Evolutionary conservation across 495 filamentous ascomycete species (phyloP).

Genomic region (Penicillium paradoxum): DNA sequence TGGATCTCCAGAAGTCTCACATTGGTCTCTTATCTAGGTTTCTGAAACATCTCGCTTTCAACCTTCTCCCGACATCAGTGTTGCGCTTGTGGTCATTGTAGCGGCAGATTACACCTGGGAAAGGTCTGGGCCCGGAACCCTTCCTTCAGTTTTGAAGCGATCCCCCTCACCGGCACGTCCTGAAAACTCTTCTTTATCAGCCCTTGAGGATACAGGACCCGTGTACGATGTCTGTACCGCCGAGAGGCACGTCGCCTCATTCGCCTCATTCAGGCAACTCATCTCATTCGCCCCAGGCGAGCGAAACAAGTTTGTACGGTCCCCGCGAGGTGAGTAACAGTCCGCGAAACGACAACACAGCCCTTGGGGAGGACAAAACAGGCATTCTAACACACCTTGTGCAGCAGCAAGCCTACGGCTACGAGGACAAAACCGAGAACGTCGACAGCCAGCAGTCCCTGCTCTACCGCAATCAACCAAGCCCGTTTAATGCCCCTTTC

Average conservation of each 20-base stretch:
- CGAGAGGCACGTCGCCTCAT: slow-evolving; percentile 20
- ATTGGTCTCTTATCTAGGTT: background rate
- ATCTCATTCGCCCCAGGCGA: slow-evolving; percentile 21
- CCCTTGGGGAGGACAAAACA: too few species aligned
- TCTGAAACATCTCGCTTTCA: background rate
- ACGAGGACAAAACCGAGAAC: slow-evolving; percentile 27
- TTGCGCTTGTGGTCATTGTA: background rate
- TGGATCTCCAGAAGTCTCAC: background rate
- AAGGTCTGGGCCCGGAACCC: background rate
- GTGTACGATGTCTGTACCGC: slow-evolving; percentile 18
- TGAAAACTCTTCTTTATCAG: background rate
- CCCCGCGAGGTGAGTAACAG: slow-evolving; percentile 5
- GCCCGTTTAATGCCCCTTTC: slow-evolving; percentile 56
- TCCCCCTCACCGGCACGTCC: background rate
- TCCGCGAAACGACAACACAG: background rate
- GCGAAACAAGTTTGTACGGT: slow-evolving; percentile 20
- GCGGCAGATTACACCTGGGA: background rate
- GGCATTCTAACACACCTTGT: slow-evolving; percentile 5
- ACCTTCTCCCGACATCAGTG: background rate
- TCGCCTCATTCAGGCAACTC: slow-evolving; percentile 17
- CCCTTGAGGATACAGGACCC: slow-evolving; percentile 8
- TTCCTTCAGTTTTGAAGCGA: background rate
- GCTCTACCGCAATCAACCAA: slow-evolving; percentile 46
- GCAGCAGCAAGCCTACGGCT: slow-evolving; percentile 22
- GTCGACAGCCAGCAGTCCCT: slow-evolving; percentile 24